Conservation (phyloP, 371 early-diverging fungal genomes). For the Choanephora cucurbitarum region DNA sequence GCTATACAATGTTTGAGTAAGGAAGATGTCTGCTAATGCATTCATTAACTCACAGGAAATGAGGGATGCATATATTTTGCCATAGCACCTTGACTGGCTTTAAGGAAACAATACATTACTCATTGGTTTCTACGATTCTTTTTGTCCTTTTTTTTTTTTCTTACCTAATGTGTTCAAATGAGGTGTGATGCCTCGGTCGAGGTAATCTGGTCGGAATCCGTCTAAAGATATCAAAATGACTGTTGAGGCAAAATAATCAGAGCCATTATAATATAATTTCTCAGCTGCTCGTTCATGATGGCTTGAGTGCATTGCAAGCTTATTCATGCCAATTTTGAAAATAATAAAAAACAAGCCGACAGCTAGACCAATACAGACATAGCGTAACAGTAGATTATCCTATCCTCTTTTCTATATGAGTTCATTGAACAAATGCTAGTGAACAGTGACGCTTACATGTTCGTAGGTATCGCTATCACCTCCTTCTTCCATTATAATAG, state of each 20-base stretch:
- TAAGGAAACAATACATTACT: slow-evolving; percentile 1
- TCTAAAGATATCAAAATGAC: slow-evolving; percentile 91
- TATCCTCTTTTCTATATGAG: slow-evolving; percentile 2
- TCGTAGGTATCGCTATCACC: slow-evolving; percentile 6
- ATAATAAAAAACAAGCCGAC: slow-evolving; percentile 34
- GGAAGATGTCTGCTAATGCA: background rate
- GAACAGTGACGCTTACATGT: background rate
- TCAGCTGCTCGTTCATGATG: slow-evolving; percentile 24
- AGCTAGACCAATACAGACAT: slow-evolving; percentile 18
- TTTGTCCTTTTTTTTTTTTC: too few species aligned
- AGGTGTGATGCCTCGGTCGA: slow-evolving; percentile 76
- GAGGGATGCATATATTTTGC: slow-evolving; percentile 75
- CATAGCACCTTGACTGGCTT: slow-evolving; percentile 47
- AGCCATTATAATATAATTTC: slow-evolving; percentile 58
- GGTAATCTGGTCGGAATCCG: slow-evolving; percentile 87
- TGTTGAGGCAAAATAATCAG: slow-evolving; percentile 71
- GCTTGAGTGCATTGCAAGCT: slow-evolving; percentile 10
- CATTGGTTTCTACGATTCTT: background rate
- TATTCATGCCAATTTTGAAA: slow-evolving; percentile 25
- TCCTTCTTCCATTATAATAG: slow-evolving; percentile 18
- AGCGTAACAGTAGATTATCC: slow-evolving; percentile 19
- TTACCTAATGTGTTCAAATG: slow-evolving; percentile 62
- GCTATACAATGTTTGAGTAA: slow-evolving; percentile 27
- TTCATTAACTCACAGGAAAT: slow-evolving; percentile 73
- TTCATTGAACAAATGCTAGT: background rate